These are phyloP conservation scores for Phoma sp. DNA, from an alignment of 2,329 filamentous ascomycete species.

Conservation along the genomic window DNA sequence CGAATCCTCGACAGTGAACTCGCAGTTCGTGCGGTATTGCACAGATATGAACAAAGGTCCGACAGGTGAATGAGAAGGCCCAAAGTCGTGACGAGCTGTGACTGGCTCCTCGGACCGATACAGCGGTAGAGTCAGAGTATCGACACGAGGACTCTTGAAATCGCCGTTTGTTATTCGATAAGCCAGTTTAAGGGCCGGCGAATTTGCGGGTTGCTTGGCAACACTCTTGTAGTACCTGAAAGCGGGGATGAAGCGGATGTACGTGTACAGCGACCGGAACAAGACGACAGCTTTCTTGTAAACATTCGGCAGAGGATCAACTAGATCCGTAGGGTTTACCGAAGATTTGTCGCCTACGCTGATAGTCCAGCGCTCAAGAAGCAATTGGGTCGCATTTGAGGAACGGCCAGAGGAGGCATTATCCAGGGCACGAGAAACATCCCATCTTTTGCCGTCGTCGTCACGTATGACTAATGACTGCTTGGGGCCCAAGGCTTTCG, in stretches of 20 bases:
- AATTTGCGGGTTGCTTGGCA: constrained; percentile 70
- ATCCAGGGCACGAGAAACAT: constrained; percentile 83
- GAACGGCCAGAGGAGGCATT: constrained; percentile 57
- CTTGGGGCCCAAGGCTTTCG: constrained; percentile 76
- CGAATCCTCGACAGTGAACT: constrained; percentile 88
- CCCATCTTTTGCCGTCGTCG: constrained; percentile 89
- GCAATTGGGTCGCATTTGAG: constrained; percentile 67
- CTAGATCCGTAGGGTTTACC: constrained; percentile 63
- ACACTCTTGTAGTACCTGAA: constrained; percentile 83
- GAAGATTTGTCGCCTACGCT: constrained; percentile 69
- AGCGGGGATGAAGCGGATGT: constrained; percentile 79
- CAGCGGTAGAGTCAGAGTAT: constrained; percentile 74
- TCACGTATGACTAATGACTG: constrained; percentile 89
- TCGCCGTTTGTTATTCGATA: constrained; percentile 77
- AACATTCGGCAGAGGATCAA: constrained; percentile 75
- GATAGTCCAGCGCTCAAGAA: constrained; percentile 90
- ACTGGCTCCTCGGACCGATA: constrained; percentile 61
- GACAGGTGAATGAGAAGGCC: constrained; percentile 82
- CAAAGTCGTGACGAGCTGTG: constrained; percentile 79
- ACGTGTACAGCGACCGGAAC: constrained; percentile 86
- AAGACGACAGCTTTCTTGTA: constrained; percentile 98
- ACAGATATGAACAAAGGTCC: constrained; percentile 83
- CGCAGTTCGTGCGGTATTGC: constrained; percentile 85
- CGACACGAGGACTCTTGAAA: constrained; percentile 59
- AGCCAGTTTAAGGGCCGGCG: constrained; percentile 70